phyloP scores from a whole-genome alignment of 257 asterid species.

The Solanum sparsipilum region DNA sequence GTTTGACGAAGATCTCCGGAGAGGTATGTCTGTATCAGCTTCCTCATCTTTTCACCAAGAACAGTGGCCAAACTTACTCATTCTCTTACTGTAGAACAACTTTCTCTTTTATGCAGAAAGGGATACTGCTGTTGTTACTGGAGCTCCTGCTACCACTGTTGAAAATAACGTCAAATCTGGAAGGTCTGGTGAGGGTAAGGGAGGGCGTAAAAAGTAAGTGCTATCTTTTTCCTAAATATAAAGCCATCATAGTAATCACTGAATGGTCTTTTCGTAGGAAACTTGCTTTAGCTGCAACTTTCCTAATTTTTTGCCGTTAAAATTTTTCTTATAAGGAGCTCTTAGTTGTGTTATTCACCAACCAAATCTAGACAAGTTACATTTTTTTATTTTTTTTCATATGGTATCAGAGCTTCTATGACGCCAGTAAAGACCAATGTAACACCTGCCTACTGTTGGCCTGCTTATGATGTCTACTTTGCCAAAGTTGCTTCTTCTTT shows the following conservation, averaged over 20 bases:
- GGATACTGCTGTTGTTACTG: constrained; percentile 45
- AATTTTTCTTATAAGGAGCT: neutral
- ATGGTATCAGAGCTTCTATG: neutral
- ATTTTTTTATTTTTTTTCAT: neutral
- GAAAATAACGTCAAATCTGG: constrained; percentile 66
- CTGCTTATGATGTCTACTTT: neutral
- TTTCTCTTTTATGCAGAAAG: constrained; percentile 42
- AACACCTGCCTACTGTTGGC: neutral
- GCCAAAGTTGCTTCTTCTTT: neutral
- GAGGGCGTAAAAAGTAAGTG: constrained; percentile 86
- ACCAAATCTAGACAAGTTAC: neutral
- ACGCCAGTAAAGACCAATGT: neutral
- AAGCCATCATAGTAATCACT: neutral
- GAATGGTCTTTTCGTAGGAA: neutral
- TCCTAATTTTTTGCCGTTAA: neutral
- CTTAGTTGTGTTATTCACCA: neutral
- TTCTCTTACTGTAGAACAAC: neutral
- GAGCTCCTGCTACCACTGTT: constrained; percentile 33
- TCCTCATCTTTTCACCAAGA: neutral
- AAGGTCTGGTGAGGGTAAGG: constrained; percentile 68
- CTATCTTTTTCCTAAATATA: neutral
- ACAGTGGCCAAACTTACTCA: neutral
- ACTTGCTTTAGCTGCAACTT: neutral
- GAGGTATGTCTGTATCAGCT: constrained; percentile 32
- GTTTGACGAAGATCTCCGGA: constrained; percentile 80